Evolutionary conservation across 371 early-diverging fungal species (phyloP).

Genomic region (Actinomucor elegans): DNA sequence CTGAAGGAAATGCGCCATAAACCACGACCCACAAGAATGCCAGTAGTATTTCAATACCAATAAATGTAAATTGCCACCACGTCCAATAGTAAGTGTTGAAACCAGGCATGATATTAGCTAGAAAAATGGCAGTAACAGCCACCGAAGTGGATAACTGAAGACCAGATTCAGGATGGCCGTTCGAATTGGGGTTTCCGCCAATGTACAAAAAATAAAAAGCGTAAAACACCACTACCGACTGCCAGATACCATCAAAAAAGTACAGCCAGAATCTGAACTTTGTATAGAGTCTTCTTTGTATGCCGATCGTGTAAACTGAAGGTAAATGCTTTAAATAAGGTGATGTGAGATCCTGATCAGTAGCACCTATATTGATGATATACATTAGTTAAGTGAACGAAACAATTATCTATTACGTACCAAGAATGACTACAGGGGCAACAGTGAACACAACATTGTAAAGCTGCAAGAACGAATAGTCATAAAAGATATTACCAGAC

Average conservation of each 20-base stretch:
- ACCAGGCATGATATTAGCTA: conserved; percentile 73
- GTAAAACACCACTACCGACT: conserved; percentile 68
- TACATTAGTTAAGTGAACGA: background rate
- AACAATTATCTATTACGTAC: conserved; percentile 8
- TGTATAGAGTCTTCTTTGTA: conserved; percentile 59
- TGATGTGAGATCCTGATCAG: conserved; percentile 64
- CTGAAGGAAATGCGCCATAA: conserved; percentile 54
- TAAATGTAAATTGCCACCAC: conserved; percentile 59
- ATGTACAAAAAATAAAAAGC: conserved; percentile 55
- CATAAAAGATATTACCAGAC: conserved; percentile 85
- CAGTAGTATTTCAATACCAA: conserved; percentile 47
- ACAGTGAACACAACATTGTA: conserved; percentile 82
- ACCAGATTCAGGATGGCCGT: conserved; percentile 39
- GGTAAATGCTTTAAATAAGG: conserved; percentile 63
- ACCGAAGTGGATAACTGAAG: conserved; percentile 64
- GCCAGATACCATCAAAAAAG: conserved; percentile 71
- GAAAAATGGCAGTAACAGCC: conserved; percentile 63
- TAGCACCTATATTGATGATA: conserved; percentile 34
- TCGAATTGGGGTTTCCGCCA: conserved; percentile 32
- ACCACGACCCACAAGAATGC: conserved; percentile 56
- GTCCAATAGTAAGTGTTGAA: conserved; percentile 79
- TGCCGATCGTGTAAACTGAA: conserved; percentile 65
- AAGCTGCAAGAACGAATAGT: conserved; percentile 80
- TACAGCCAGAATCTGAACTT: conserved; percentile 61
- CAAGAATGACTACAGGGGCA: conserved; percentile 64